Conservation (phyloP, 371 early-diverging fungal genomes). For the Actinomortierella ambigua region DNA sequence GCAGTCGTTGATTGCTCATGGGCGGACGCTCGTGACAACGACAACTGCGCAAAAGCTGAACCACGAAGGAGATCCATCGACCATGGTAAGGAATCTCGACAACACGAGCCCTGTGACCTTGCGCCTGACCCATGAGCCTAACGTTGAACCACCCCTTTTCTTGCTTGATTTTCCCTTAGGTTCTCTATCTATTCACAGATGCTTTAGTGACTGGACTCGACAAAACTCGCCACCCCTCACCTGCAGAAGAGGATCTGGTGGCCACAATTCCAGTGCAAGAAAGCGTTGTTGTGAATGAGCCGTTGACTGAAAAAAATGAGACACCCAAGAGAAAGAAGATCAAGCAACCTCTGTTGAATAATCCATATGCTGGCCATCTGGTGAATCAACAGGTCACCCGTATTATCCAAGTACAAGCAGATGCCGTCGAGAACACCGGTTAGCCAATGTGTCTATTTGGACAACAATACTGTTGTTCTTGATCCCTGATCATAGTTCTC, state of each 20-base stretch:
- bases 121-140: too few species aligned
- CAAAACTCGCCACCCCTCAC: too few species aligned
- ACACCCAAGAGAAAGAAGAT: not conserved
- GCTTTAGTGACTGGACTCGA: constrained; percentile 40
- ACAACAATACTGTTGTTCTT: too few species aligned
- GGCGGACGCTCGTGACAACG: constrained; percentile 24
- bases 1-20: constrained; percentile 40
- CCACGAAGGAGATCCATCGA: constrained; percentile 13
- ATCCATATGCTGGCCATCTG: constrained; percentile 43
- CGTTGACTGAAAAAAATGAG: not conserved
- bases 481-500: too few species aligned
- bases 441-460: too few species aligned
- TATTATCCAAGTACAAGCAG: constrained; percentile 36
- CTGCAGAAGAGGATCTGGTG: too few species aligned
- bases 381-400: constrained; percentile 32
- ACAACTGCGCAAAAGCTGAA: constrained; percentile 17
- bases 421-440: constrained; percentile 30
- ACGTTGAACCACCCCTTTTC: not conserved
- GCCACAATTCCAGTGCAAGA: not conserved
- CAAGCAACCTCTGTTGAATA: constrained; percentile 5
- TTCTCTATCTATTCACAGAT: constrained; percentile 35
- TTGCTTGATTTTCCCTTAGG: not conserved
- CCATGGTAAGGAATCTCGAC: constrained; percentile 18
- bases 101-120: too few species aligned
- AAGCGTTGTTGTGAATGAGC: not conserved